Conservation (phyloP, 257 asterid species). For the Nicotiana undulata region DNA sequence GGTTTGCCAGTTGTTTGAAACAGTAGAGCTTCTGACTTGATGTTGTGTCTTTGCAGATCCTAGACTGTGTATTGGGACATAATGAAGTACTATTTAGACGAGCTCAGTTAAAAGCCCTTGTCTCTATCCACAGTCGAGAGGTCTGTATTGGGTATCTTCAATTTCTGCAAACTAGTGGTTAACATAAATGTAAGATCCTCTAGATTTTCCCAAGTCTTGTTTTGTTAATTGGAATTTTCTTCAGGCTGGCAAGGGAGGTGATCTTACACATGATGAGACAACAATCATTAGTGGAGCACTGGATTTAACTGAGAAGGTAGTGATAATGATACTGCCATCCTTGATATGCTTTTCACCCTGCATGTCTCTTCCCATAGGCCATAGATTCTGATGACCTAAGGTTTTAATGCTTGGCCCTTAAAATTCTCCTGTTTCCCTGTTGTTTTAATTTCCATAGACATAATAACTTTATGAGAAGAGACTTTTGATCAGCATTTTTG, state of each 20-base stretch:
- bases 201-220: not conserved
- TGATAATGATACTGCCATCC: not conserved
- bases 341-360: not conserved
- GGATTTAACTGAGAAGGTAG: slow-evolving; percentile 93
- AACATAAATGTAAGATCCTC: not conserved
- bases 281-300: slow-evolving; percentile 94
- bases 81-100: slow-evolving; percentile 87
- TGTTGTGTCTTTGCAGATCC: slow-evolving; percentile 37
- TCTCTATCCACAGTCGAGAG: slow-evolving; percentile 90
- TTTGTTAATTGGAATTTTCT: not conserved
- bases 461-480: not conserved
- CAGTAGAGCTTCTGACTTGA: not conserved
- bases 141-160: slow-evolving; percentile 16
- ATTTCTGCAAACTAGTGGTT: not conserved
- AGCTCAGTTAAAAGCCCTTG: slow-evolving; percentile 93
- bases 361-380: not conserved
- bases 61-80: slow-evolving; percentile 87
- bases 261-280: slow-evolving; percentile 94
- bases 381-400: not conserved
- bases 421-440: not conserved
- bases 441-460: not conserved
- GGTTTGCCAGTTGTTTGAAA: not conserved
- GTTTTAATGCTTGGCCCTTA: not conserved
- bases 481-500: not conserved
- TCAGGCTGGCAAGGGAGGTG: slow-evolving; percentile 98